Evolutionary conservation across 2,329 filamentous ascomycete genomes (phyloP), one percentile per base, ranked within the genome.

Genomic region (Hypoxylon sp.): DNA sequence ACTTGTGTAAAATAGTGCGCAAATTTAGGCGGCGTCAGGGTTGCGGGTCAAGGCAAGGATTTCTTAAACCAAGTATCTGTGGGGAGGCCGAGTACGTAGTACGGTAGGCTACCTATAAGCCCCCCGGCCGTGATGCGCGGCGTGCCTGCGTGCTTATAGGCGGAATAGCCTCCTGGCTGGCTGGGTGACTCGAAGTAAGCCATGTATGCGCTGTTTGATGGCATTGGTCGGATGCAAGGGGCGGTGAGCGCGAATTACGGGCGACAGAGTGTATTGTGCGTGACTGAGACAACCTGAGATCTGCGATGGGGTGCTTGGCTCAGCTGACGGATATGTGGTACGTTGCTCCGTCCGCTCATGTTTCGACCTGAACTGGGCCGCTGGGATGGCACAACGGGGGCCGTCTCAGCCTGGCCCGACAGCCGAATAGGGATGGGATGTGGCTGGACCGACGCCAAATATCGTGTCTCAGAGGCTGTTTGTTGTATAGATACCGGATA

Each of bases 151-250:
- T n/a, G n/a, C n/a, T n/a, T n/a, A n/a, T n/a, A 15, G 4, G 40
- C 27, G 21, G n/a, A 8, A 24, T 26, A 27, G 27, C 11, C 17
- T 35, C n/a, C n/a, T 42, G 4, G 23, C 21, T 24, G 40, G n/a
- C 27, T 24, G 4, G 23, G 40, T 24, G 40, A n/a, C 27, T 24
- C n/a, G 27, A 26, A 31, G 40, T 9, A 40, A 57, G n/a, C n/a
- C n/a, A n/a, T 57, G 47, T 51, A 57, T 57, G 54, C 54, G 54
- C 41, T 51, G 41, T 57, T 57, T 57, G 41, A 51, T 29, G 23
- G 21, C 26, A 57, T 57, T 57, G 54, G 54, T 29, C 40, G 35
- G 42, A 35, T 10, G 15, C 20, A 18, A 24, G 24, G 31, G 23
- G 54, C 48, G 47, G 54, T 57, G 54, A 57, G 48, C 48, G 41